Evolutionary conservation across 73 alveolate species (phyloP).

Genomic region (Paramecium octaurelia): DNA sequence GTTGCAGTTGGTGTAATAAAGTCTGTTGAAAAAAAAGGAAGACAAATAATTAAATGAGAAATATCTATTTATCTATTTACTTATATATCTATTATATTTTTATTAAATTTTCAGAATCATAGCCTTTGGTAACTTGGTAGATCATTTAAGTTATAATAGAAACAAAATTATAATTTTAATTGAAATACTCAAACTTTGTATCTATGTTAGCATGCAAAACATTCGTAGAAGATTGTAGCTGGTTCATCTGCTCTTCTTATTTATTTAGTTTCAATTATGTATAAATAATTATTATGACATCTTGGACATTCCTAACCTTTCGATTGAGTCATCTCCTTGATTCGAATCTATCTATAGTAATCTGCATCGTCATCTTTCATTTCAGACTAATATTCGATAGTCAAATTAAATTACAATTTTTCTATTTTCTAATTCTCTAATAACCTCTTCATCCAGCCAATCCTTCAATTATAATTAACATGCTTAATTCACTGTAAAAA

Average conservation of each 20-base stretch:
- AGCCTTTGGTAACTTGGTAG: background rate
- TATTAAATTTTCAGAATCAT: background rate
- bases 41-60: background rate
- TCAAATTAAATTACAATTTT: background rate
- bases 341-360: background rate
- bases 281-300: slow-evolving; percentile 31
- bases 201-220: slow-evolving; percentile 32
- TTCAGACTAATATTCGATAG: background rate
- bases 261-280: background rate
- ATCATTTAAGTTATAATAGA: too few relatives aligned
- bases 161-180: background rate
- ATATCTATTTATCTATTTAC: background rate
- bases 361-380: slow-evolving; percentile 42
- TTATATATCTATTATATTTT: too few relatives aligned
- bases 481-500: background rate
- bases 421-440: slow-evolving; percentile 44
- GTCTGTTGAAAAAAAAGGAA: slow-evolving; percentile 45
- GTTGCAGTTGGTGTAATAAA: slow-evolving; percentile 95
- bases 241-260: slow-evolving; percentile 41
- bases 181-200: slow-evolving; percentile 20
- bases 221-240: slow-evolving; percentile 42
- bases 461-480: background rate
- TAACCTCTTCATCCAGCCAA: slow-evolving; percentile 36
- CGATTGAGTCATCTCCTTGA: slow-evolving; percentile 18
- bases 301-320: slow-evolving; percentile 53